Percentiles rank a stretch among this genome's conserved stretches.
Conservation (phyloP, 306 rosid species). For the Acmispon strigosus region DNA sequence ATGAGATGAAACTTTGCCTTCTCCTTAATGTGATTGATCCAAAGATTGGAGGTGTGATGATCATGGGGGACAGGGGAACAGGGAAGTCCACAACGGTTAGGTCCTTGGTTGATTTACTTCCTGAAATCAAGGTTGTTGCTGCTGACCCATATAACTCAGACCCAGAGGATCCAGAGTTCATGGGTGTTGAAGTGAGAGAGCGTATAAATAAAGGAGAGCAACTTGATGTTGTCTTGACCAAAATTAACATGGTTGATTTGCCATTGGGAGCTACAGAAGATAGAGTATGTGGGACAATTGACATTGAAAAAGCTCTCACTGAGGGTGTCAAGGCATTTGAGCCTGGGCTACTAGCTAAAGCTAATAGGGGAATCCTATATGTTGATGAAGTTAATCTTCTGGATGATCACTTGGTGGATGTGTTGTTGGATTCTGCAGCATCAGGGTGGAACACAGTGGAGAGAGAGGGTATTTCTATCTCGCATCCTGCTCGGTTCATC, state of each 20-base stretch:
- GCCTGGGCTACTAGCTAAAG: constrained; percentile 93
- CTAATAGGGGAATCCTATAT: constrained; percentile 91
- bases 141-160: constrained; percentile 93
- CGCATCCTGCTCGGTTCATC: constrained; percentile 93
- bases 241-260: constrained; percentile 95
- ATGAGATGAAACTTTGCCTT: constrained; percentile 97
- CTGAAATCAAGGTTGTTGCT: constrained; percentile 71
- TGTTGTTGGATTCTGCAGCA: constrained; percentile 91
- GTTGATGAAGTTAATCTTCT: constrained; percentile 94
- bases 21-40: constrained; percentile 90
- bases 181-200: constrained; percentile 84
- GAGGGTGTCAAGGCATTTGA: constrained; percentile 96
- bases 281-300: constrained; percentile 93
- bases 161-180: constrained; percentile 90
- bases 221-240: constrained; percentile 49
- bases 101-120: constrained; percentile 92
- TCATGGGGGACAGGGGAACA: constrained; percentile 97
- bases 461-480: constrained; percentile 93
- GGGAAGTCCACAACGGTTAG: constrained; percentile 89
- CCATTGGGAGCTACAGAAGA: constrained; percentile 96
- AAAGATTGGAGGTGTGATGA: constrained; percentile 96
- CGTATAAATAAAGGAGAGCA: constrained; percentile 56
- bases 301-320: constrained; percentile 91
- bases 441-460: constrained; percentile 99
- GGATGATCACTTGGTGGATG: constrained; percentile 96